A percentile compares a stretch with the other conserved stretches of the same genome.
phyloP scores from a whole-genome alignment of 306 rosid genomes.

The Prinsepia uniflora region DNA sequence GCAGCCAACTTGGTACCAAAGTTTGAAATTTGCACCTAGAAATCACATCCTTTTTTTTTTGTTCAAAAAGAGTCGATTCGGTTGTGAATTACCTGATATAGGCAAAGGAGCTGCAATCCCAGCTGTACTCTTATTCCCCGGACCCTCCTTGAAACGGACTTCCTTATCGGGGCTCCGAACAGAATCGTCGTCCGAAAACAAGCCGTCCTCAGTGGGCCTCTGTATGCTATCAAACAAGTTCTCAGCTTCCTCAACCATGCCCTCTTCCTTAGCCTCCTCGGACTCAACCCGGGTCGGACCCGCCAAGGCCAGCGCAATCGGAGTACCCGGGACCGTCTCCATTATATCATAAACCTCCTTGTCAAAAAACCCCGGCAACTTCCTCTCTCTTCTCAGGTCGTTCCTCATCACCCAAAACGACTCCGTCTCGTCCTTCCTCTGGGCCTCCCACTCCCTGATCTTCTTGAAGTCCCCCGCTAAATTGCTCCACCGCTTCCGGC shows the following conservation, averaged over 20 bases:
- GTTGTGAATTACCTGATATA: slow-evolving; percentile 51
- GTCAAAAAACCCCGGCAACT: slow-evolving; percentile 85
- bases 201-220: slow-evolving; percentile 58
- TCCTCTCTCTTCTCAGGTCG: slow-evolving; percentile 85
- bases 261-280: slow-evolving; percentile 21
- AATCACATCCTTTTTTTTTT: neutral
- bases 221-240: slow-evolving; percentile 59
- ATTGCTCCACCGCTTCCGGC: slow-evolving; percentile 98
- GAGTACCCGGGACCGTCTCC: slow-evolving; percentile 51
- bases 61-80: neutral
- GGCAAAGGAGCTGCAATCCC: slow-evolving; percentile 55
- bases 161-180: slow-evolving; percentile 49
- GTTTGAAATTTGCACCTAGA: neutral
- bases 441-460: slow-evolving; percentile 92
- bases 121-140: slow-evolving; percentile 12
- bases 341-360: slow-evolving; percentile 83
- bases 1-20: neutral
- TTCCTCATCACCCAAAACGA: slow-evolving; percentile 98
- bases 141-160: slow-evolving; percentile 29
- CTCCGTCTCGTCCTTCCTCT: slow-evolving; percentile 66
- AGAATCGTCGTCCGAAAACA: slow-evolving; percentile 75
- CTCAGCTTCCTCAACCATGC: slow-evolving; percentile 27
- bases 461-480: slow-evolving; percentile 93
- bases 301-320: slow-evolving; percentile 17
- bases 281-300: slow-evolving; percentile 17